Conservation (phyloP, 768 basidiomycete species). For the Russula lepida region DNA sequence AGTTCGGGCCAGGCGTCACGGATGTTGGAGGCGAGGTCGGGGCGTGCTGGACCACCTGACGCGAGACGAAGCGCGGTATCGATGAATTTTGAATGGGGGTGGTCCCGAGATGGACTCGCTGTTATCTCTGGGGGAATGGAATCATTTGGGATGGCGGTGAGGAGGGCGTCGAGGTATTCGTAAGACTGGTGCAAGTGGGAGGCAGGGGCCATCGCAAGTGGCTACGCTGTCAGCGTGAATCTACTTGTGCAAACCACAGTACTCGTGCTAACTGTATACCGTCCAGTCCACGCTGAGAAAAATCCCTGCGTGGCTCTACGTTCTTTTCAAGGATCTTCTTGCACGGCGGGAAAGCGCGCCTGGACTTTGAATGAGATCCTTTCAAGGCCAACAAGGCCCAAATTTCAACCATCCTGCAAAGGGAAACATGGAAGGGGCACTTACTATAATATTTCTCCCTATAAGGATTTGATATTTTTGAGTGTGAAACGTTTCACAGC, state of each 20-base stretch:
- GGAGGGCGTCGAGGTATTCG: constrained; percentile 11
- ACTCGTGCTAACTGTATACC: not conserved
- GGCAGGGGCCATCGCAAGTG: not conserved
- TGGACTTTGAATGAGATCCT: too few relatives aligned
- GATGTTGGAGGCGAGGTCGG: constrained; percentile 1
- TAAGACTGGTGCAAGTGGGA: not conserved
- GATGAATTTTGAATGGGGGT: not conserved
- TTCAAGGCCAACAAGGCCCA: too few relatives aligned
- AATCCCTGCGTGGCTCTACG: too few relatives aligned
- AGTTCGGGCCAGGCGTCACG: constrained; percentile 9
- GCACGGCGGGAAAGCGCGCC: too few relatives aligned
- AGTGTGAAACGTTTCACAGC: too few relatives aligned
- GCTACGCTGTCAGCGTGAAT: not conserved
- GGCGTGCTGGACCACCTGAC: not conserved
- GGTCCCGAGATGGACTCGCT: not conserved
- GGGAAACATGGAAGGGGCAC: too few relatives aligned
- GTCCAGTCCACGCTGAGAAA: not conserved
- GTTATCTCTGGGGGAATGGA: not conserved
- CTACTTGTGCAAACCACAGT: not conserved
- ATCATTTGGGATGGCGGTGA: constrained; percentile 6
- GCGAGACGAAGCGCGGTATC: constrained; percentile 13
- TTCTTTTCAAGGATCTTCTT: not conserved
- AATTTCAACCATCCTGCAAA: too few relatives aligned
- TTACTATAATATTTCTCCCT: too few relatives aligned
- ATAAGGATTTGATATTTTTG: too few relatives aligned